Percentiles rank a stretch among this genome's conserved stretches.
phyloP scores from a whole-genome alignment of 306 rosid species.

The Morella rubra region DNA sequence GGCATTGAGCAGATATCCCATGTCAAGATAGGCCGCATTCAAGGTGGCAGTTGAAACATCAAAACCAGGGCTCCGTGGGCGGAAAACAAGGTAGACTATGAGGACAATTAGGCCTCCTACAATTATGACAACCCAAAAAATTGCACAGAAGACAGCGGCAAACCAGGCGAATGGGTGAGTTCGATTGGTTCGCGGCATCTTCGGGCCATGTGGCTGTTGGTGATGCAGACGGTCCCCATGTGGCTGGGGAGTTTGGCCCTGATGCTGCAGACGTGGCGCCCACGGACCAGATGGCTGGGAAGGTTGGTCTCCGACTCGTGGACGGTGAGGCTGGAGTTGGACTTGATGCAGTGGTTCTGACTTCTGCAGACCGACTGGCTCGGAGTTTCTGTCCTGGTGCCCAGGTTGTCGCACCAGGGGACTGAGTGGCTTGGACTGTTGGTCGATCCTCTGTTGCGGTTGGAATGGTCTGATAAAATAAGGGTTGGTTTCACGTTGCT shows the following conservation, averaged over 20 bases:
- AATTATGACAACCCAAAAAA: conserved; percentile 76
- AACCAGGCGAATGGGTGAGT: conserved; percentile 56
- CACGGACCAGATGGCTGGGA: neutral
- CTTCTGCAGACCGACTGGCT: neutral
- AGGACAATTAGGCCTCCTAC: conserved; percentile 75
- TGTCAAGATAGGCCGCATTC: conserved; percentile 88
- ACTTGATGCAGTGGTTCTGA: neutral
- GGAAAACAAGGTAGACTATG: conserved; percentile 73
- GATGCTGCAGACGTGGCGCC: neutral
- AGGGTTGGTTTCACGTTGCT: conserved; percentile 62
- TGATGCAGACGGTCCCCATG: neutral
- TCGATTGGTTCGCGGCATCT: neutral
- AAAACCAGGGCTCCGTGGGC: conserved; percentile 74
- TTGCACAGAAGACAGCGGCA: conserved; percentile 55
- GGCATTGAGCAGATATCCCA: conserved; percentile 85
- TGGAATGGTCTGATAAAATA: conserved; percentile 49
- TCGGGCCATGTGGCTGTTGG: conserved; percentile 5
- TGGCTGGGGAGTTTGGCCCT: neutral
- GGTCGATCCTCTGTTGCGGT: conserved; percentile 20
- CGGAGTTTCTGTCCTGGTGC: neutral
- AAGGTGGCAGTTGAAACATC: conserved; percentile 60
- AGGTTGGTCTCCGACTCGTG: neutral
- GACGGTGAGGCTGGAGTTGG: neutral
- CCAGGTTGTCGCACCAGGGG: conserved; percentile 16
- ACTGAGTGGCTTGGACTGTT: neutral